phyloP scores from a whole-genome alignment of 805 yeast genomes.

The Lachancea waltii region DNA sequence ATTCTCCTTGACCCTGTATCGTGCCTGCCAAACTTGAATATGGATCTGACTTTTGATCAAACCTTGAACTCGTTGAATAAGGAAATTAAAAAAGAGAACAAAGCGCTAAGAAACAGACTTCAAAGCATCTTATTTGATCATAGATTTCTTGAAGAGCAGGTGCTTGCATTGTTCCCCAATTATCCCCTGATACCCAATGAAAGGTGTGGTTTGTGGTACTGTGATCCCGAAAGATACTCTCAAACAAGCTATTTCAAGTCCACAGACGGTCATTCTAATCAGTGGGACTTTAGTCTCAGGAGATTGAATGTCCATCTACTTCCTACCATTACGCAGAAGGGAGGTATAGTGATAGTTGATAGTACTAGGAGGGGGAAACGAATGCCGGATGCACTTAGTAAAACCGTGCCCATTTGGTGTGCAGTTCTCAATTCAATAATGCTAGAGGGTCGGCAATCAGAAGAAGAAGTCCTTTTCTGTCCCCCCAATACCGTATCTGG shows the following conservation, averaged over 20 bases:
- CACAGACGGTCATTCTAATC: constrained; percentile 81
- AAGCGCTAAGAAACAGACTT: constrained; percentile 52
- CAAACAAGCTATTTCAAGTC: constrained; percentile 74
- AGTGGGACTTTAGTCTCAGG: constrained; percentile 73
- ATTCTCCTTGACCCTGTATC: too few relatives aligned
- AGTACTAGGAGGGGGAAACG: constrained; percentile 80
- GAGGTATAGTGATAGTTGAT: constrained; percentile 63
- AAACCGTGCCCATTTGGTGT: constrained; percentile 90
- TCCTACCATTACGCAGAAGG: constrained; percentile 35
- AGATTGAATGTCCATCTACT: constrained; percentile 70
- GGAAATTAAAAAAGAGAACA: constrained; percentile 43
- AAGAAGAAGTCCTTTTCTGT: constrained; percentile 36
- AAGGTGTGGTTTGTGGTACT: constrained; percentile 85
- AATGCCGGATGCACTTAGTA: constrained; percentile 81
- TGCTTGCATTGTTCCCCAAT: constrained; percentile 31
- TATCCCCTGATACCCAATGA: constrained; percentile 65
- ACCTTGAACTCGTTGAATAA: constrained; percentile 25
- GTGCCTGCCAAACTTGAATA: not conserved
- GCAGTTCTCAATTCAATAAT: constrained; percentile 59
- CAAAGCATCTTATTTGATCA: constrained; percentile 67
- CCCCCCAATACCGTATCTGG: constrained; percentile 50
- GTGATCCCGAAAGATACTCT: constrained; percentile 36
- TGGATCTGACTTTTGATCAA: not conserved
- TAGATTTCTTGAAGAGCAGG: constrained; percentile 37
- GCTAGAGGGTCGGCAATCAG: constrained; percentile 30